Base-by-base conservation (phyloP, 805 yeast genomes). In the Cyberlindnera maritima region DNA sequence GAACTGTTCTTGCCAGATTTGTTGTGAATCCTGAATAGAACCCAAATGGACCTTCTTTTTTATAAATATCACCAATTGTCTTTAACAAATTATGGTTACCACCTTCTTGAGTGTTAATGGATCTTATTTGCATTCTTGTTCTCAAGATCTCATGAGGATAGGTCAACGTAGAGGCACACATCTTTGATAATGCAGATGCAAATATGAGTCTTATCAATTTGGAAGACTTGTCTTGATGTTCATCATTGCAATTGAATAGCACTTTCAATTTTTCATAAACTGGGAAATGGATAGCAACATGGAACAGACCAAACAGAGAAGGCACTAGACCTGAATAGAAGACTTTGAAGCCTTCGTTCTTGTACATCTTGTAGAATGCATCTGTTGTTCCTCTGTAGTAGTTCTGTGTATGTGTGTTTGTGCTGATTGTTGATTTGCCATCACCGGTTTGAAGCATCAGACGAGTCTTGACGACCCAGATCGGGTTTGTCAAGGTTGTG, bases 391-490 rank as follows among this genome's bases (percentile, higher is more conserved):
- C 90, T 17, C 67, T 77, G 63, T 94, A 90, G 60, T 77, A 74
- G 40, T 48, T 55, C 21, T 56, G 40, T 12, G 50, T 49, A 43
- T 31, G 37, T 7, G 49, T 45, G 45, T 28, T 40, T 7, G 49
- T 42, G n/a, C 46, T 41, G 36, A 55, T 45, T n/a, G 50, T 44
- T 29, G 57, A 48, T 12, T 35, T 47, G 11, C 56, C 59, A 29
- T 47, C 52, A 8, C 60, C 57, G 10, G 84, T 83, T 60, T 88
- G 96, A 35, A 91, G 72, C 98, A 94, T 94, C 43, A 94, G 69
- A 59, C 99, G 72, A 1, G 99, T 94, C 64, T 94, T 94, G 26
- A 94, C 91, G 38, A 94, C 98, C 99, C 99, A 94, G 13, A 92
- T 88, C 11, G 99, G 99, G 64, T 94, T 94, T 0, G 96, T 92